phyloP scores from a whole-genome alignment of 345 rosid species.

The Bruguiera sexangula region DNA sequence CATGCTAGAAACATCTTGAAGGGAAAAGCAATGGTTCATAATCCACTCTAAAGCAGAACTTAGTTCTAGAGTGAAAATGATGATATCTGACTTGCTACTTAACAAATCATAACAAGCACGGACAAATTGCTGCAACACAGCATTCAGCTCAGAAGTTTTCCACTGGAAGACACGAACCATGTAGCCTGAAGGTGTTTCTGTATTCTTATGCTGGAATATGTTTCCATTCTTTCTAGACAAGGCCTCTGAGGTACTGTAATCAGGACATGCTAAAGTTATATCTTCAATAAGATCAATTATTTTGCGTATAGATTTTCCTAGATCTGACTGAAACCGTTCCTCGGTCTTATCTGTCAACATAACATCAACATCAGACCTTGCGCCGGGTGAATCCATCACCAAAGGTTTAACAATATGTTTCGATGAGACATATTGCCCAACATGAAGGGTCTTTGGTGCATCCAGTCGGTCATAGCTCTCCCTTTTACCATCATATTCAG shows the following conservation, averaged over 20 bases:
- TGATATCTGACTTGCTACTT: conserved; percentile 52
- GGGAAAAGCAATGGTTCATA: conserved; percentile 80
- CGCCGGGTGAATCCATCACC: conserved; percentile 20
- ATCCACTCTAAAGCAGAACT: conserved; percentile 72
- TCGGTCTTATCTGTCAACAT: conserved; percentile 22
- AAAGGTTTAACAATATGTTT: conserved; percentile 27
- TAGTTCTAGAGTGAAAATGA: conserved; percentile 58
- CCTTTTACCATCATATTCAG: conserved; percentile 16
- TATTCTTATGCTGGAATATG: conserved; percentile 30
- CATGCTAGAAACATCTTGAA: conserved; percentile 94
- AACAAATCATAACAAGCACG: conserved; percentile 59
- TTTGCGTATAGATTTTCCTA: conserved; percentile 53
- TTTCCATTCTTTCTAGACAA: conserved; percentile 40
- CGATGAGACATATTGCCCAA: conserved; percentile 20
- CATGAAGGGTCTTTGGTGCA: conserved; percentile 10
- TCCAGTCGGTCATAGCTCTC: conserved; percentile 20
- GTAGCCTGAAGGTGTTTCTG: conserved; percentile 61
- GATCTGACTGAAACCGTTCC: conserved; percentile 33
- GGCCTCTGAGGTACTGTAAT: conserved; percentile 23
- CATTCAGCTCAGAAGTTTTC: conserved; percentile 69
- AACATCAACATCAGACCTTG: conserved; percentile 15
- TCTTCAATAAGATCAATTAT: conserved; percentile 69
- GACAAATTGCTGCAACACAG: conserved; percentile 55
- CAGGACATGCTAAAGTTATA: conserved; percentile 35
- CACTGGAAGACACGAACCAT: conserved; percentile 77